Evolutionary conservation across 2,329 filamentous ascomycete genomes (phyloP), one percentile per base, ranked within the genome.

Genomic region (Penicillium expansum): DNA sequence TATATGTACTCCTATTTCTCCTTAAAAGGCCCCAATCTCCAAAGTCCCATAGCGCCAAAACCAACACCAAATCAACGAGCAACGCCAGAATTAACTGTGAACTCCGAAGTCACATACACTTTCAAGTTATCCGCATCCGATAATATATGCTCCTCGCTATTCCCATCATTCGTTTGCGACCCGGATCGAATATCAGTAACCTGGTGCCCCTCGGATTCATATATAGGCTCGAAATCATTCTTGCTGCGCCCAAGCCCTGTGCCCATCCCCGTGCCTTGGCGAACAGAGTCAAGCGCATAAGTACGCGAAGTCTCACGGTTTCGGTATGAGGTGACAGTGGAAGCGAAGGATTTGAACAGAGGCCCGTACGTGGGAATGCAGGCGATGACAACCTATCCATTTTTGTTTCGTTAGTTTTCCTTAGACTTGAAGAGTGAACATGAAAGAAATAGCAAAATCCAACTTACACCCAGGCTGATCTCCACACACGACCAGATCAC

Each of bases 401-500:
- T 30, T 52, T 22, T 16, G 6, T 13, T 24, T 13, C 10, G 32
- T 55, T 22, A 45, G n/a, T 44, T 6, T 9, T 27, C 2, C 6
- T 16, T 3, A 5, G 35, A 38, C n/a, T 11, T 18, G 9, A 18
- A 38, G n/a, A 22, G 9, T 27, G 5, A 7, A 27, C 14, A 13
- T 27, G 33, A 2, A 6, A 24, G 7, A 24, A 8, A n/a, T 8
- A 11, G 18, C 2, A 35, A 35, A 11, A 13, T 5, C 9, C 5
- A 18, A 41, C 44, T 27, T 48, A 70, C 76, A 20, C 77, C 79
- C 2, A 80, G 68, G 55, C 77, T 74, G 51, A 73, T 73, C 61
- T 81, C 79, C n/a, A 80, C 63, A 13, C 71, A 69, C 0, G 78
- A 80, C 79, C 79, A 81, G 33, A 76, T 69, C 48, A 80, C 74